A percentile compares a stretch with the other conserved stretches of the same genome.
Evolutionary conservation across 169 alveolate species (phyloP).

Genomic region (Blepharisma undulans): DNA sequence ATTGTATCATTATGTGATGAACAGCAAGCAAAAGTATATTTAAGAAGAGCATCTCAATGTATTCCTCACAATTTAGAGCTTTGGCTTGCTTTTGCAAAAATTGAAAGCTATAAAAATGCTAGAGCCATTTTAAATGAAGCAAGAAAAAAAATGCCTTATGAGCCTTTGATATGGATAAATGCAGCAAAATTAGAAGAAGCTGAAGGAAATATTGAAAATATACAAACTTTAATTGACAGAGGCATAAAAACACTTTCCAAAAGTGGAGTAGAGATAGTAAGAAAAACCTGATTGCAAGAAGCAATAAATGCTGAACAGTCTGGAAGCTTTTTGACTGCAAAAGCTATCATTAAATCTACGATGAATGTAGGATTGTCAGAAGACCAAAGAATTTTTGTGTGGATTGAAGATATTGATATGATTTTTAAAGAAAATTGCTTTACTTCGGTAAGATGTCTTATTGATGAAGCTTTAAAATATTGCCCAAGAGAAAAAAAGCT

Average conservation of each 20-base stretch:
- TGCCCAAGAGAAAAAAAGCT: slow-evolving; percentile 82
- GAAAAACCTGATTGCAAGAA: slow-evolving; percentile 91
- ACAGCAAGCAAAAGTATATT: slow-evolving; percentile 92
- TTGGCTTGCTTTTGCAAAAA: slow-evolving; percentile 98
- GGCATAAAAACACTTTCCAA: slow-evolving; percentile 85
- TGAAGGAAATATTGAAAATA: slow-evolving; percentile 80
- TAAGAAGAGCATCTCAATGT: slow-evolving; percentile 97
- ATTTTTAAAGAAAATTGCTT: slow-evolving; percentile 77
- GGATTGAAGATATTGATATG: slow-evolving; percentile 85
- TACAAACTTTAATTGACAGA: slow-evolving; percentile 84
- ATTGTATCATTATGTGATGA: slow-evolving; percentile 94
- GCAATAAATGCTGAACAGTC: slow-evolving; percentile 91
- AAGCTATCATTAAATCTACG: slow-evolving; percentile 86
- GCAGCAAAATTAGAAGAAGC: slow-evolving; percentile 98
- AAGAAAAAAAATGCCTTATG: slow-evolving; percentile 94
- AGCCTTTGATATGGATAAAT: slow-evolving; percentile 94
- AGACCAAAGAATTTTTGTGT: slow-evolving; percentile 65
- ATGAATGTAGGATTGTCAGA: slow-evolving; percentile 60
- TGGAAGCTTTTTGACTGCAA: slow-evolving; percentile 85
- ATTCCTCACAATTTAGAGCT: slow-evolving; percentile 96
- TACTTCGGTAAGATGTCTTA: slow-evolving; percentile 89
- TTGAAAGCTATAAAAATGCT: slow-evolving; percentile 96
- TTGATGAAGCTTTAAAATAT: slow-evolving; percentile 82
- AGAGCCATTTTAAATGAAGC: slow-evolving; percentile 96
- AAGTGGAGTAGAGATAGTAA: slow-evolving; percentile 80